Evolutionary conservation across 495 filamentous ascomycete genomes (phyloP).

Genomic region (Neurospora sublineolata): DNA sequence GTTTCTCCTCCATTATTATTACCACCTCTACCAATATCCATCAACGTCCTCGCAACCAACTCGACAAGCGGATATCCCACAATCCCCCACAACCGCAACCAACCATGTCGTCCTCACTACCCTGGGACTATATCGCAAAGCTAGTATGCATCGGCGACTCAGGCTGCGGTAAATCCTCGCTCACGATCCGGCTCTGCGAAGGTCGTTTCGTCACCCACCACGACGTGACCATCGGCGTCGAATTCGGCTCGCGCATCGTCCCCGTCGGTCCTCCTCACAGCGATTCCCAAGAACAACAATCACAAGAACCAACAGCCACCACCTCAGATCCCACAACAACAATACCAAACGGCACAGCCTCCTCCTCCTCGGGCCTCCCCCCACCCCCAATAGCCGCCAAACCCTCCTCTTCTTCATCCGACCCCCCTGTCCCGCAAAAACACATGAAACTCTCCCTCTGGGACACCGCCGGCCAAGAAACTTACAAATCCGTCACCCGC

Average conservation of each 20-base stretch:
- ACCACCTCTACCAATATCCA: neutral
- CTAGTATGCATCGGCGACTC: constrained; percentile 95
- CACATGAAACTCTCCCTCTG: constrained; percentile 70
- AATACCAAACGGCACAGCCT: neutral
- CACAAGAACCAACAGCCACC: neutral
- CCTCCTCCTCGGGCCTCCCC: constrained; percentile 21
- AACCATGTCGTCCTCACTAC: constrained; percentile 34
- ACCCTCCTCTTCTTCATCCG: constrained; percentile 7
- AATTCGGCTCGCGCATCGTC: constrained; percentile 90
- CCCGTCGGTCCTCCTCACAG: constrained; percentile 72
- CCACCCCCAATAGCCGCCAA: constrained; percentile 14
- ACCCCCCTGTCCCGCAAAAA: constrained; percentile 40
- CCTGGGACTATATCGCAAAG: constrained; percentile 98
- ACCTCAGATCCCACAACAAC: neutral
- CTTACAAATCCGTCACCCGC: constrained; percentile 87
- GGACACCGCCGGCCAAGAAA: constrained; percentile 97
- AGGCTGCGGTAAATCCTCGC: constrained; percentile 78
- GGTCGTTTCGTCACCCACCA: constrained; percentile 86
- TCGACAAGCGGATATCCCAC: neutral
- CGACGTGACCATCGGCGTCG: constrained; percentile 96
- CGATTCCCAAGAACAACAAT: neutral
- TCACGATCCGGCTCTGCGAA: constrained; percentile 94
- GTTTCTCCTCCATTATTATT: neutral
- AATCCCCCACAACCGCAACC: neutral
- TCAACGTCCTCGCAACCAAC: neutral